These are phyloP conservation scores for Suillus weaverae DNA, from an alignment of 768 basidiomycete genomes.

Conservation along the genomic window DNA sequence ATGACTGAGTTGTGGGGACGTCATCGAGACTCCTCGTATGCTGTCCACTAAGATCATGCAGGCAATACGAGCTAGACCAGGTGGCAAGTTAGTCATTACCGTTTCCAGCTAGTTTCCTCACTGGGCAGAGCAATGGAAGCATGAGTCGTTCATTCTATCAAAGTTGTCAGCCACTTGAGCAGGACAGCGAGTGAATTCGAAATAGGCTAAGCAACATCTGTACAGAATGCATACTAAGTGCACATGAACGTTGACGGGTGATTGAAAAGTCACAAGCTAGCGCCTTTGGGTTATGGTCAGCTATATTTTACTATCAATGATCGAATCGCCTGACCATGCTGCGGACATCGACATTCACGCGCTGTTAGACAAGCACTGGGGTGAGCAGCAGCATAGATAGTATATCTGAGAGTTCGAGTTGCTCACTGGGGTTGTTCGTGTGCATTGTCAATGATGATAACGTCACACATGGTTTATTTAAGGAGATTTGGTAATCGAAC, in stretches of 20 bases:
- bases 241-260: too few species aligned
- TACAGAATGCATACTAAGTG: too few species aligned
- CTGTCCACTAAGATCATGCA: too few species aligned
- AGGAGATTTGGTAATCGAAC: background rate
- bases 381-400: too few species aligned
- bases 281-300: background rate
- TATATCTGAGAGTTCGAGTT: too few species aligned
- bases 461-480: background rate
- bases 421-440: too few species aligned
- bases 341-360: background rate
- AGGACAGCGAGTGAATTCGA: too few species aligned
- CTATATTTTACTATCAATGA: background rate
- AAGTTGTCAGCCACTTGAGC: too few species aligned
- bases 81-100: background rate
- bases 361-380: too few species aligned
- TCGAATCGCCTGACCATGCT: background rate
- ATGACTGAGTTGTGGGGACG: background rate
- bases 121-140: background rate
- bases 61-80: too few species aligned
- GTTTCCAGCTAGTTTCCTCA: background rate
- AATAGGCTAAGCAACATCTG: too few species aligned
- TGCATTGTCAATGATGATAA: background rate
- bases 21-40: background rate
- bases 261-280: background rate
- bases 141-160: too few species aligned